These are phyloP conservation scores for Wickerhamiella allomyrinae DNA, from an alignment of 805 yeast genomes.

Conservation along the genomic window DNA sequence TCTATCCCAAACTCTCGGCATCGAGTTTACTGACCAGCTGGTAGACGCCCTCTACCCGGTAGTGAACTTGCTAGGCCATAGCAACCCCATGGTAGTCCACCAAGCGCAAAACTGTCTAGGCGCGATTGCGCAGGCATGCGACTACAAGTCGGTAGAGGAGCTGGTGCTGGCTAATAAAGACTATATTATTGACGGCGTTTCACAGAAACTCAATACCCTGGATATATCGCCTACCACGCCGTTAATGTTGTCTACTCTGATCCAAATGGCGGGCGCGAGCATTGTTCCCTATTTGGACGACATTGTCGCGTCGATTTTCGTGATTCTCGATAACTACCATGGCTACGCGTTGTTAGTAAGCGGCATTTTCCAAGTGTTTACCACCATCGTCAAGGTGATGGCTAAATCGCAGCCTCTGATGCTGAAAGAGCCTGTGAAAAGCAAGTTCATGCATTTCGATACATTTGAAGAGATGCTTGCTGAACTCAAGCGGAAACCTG, in stretches of 20 bases:
- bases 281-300: constrained; percentile 57
- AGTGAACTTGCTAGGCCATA: constrained; percentile 54
- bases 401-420: constrained; percentile 1
- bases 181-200: constrained; percentile 66
- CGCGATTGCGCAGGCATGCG: constrained; percentile 37
- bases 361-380: constrained; percentile 57
- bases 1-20: constrained; percentile 8
- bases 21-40: constrained; percentile 38
- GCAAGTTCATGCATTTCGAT: constrained; percentile 4
- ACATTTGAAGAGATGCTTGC: constrained; percentile 14
- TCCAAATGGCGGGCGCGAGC: constrained; percentile 54
- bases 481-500: constrained; percentile 17
- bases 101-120: constrained; percentile 40
- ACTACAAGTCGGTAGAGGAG: constrained; percentile 35
- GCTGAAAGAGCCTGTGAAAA: not conserved
- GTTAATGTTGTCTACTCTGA: constrained; percentile 52
- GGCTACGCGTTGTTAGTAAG: constrained; percentile 61
- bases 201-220: constrained; percentile 53
- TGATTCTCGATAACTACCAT: constrained; percentile 69
- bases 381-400: constrained; percentile 11
- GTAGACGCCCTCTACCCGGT: constrained; percentile 62
- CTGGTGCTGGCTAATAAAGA: constrained; percentile 59
- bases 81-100: constrained; percentile 31
- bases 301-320: constrained; percentile 58
- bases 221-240: constrained; percentile 61